Base-by-base conservation (phyloP, 139 green algal species). In the Tetraselmis chui region DNA sequence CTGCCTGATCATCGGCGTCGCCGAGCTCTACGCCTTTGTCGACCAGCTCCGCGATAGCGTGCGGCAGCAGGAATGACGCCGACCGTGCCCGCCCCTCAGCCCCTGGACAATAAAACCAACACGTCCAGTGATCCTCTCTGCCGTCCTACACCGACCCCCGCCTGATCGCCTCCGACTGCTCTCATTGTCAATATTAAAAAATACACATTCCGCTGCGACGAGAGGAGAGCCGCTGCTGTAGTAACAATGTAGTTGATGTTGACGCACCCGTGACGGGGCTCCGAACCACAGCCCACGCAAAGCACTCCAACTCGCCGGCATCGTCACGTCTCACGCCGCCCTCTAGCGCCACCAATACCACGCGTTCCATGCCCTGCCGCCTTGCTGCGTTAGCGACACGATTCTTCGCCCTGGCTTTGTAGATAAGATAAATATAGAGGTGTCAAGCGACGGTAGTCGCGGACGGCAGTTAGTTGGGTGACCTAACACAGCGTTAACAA, bases 1-100 rank as follows among this genome's bases (percentile, higher is more conserved):
- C 18, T 67, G 45, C 29, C 75, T n/a, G 1, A n/a, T 87, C 84
- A 31, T 89, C 85, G 28, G 85, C 87, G 18, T 59, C 83, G 2
- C 85, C 87, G 26, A 89, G 83, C 85, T 90, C 85, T 29, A 90
- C 75, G 28, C 85, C 87, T 22, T 83, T 1, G 1, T 77, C 23
- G 31, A 89, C 81, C 26, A 89, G 75, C 59, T 87, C 67, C 24
- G 59, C 28, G 1, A 89, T 23, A 28, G 76, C 31, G 0, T 29
- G 31, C 2, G 86, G 86, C 32, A 88, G 76, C 76, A 81, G 32
- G 74, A 88, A 88, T 59, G 83, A 83, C 30, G 77, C 81, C 2
- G 78, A 75, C 25, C 77, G 75, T 0, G 82, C 78, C 26, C 78
- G 67, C 45, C 74, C 59, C 75, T 59, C 2, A 23, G 1, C 29